Evolutionary conservation across 345 rosid species (phyloP), one percentile per base, ranked within the genome.

Genomic region (Stellera chamaejasme): DNA sequence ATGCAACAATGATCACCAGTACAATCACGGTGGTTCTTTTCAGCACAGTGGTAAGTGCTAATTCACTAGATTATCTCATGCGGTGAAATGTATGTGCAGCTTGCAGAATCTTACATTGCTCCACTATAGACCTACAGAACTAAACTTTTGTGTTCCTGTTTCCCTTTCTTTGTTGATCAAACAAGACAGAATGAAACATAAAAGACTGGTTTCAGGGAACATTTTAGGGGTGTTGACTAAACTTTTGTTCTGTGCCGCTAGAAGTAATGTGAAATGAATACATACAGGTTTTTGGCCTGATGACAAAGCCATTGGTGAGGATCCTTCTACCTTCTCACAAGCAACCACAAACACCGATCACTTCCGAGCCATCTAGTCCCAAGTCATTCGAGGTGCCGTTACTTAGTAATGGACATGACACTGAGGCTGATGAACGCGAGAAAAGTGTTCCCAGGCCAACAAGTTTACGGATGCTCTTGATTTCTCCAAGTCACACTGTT

Each of bases 1-100:
- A 82, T 54, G 95, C 95, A 46, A 74, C 83, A 54, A 80, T 89
- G 91, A 83, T 89, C 73, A 86, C 97, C 59, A 89, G 97, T 58
- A 86, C 95, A 15, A 86, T 89, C 54, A 83, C 95, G 0, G 82
- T 86, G 19, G 97, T 89, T 62, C 92, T 86, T 11, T 82, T 78
- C 80, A 89, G 97, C 64, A 83, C 95, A n/a, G 80, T 79, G 85
- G 97, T 89, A 74, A 59, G 39, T 32, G 39, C 39, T 32, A 32
- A 83, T 3, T 36, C 51, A 54, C 45, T 11, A 13, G 6, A 43
- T 36, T 58, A n/a, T 26, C 51, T 55, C 25, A 5, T 48, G 15
- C 39, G 3, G 3, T 32, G 39, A 32, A 5, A 32, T 8, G 5
- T 5, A 32, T 5, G 9, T 8, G 1, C 39, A 5, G 39, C 39